These are phyloP conservation scores for Zoysia pacifica DNA, from an alignment of 176 grass and related monocot species.

Conservation along the genomic window DNA sequence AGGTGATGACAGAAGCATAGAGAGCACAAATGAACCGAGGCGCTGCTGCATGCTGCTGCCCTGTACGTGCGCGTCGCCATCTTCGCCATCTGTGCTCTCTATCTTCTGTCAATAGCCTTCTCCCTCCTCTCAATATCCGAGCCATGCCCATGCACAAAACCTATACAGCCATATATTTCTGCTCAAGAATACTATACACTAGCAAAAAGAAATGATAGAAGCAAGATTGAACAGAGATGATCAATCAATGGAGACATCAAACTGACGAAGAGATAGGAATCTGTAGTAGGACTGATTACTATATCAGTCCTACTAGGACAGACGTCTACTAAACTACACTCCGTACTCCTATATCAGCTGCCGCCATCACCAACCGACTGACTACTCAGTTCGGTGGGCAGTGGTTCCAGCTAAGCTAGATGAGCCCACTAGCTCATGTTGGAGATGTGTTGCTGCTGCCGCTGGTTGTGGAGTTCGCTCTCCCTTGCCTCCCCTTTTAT, in stretches of 20 bases:
- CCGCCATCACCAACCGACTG: too few species aligned
- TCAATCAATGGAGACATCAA: too few species aligned
- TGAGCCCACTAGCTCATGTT: neutral
- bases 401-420: neutral
- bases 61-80: constrained; percentile 30
- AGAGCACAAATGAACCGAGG: constrained; percentile 48
- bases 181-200: neutral
- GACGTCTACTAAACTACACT: too few species aligned
- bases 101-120: constrained; percentile 58
- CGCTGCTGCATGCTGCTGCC: constrained; percentile 6
- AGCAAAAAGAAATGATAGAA: neutral
- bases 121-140: neutral
- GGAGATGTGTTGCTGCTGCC: neutral
- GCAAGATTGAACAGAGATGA: neutral
- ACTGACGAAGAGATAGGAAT: too few species aligned
- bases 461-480: neutral
- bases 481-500: neutral
- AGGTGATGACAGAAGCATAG: constrained; percentile 59
- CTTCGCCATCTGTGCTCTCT: constrained; percentile 57
- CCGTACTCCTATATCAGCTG: too few species aligned
- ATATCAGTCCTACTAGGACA: too few species aligned
- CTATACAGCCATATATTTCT: neutral
- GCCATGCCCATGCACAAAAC: neutral
- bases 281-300: too few species aligned
- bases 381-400: too few species aligned